Evolutionary conservation across 108 stramenopile genomes (phyloP), one percentile per base, ranked within the genome.

Genomic region (Pseudonitzschia multiseries): DNA sequence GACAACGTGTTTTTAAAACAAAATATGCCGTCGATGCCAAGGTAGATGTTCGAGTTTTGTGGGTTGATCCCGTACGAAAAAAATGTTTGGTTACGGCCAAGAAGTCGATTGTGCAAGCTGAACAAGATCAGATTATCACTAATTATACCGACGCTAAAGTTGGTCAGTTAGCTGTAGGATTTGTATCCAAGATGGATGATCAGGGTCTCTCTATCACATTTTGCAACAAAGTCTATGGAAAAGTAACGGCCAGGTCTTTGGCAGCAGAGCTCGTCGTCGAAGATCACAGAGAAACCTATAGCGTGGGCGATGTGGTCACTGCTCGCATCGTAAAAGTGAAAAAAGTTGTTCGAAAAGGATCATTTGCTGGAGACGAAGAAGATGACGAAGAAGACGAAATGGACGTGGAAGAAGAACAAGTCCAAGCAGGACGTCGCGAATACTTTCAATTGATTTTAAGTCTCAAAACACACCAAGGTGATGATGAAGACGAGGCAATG

Each of bases 211-310:
- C 71, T 32, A 90, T 96, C 20, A 93, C 91, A 27, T 96, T 96
- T 78, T 93, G 82, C 83, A 89, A 91, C 57, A 79, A 83, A 36
- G 87, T 91, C 28, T 85, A 93, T 69, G 95, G 95, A 24, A 69
- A 79, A 44, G 87, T 90, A 20, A 83, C 80, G 15, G 86, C 86
- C 0, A 74, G 83, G 44, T 85, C 85, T 46, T 71, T 95, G 51
- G 87, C 86, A 4, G 74, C 82, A 1, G 94, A 95, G 53, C 66
- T 92, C 29, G 94, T 92, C 26, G 82, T 95, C 17, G 94, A 95
- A 67, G 87, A 93, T 79, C 84, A 84, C 33, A 67, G 59, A 44
- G 70, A 76, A 32, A 85, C 88, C 56, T 95, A 93, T 69, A 70
- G 65, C 40, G 74, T 92, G 22, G 93, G 95, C 8, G 92, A 92